Evolutionary conservation across 2,329 filamentous ascomycete species (phyloP), one percentile per base, ranked within the genome.

Genomic region (Tolypocladium paradoxum): DNA sequence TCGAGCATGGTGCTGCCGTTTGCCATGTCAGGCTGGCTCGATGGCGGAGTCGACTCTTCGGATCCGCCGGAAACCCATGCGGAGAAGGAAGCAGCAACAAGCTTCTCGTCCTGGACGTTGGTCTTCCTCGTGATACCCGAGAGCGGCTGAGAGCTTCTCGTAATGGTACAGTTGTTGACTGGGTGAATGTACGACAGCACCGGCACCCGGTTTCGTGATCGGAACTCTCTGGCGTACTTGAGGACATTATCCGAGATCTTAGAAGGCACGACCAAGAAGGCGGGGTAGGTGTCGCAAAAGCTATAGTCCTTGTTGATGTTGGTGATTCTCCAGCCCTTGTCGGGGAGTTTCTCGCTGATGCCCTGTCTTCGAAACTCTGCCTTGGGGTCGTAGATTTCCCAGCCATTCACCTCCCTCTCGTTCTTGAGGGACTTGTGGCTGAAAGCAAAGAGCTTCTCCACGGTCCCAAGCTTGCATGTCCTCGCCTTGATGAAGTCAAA

Each of bases 191-290:
- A 99, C 24, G 90, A 90, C 38, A 99, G 74, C 4, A 85, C 87
- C 2, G 93, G 93, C 68, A 99, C 91, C 55, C 93, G 85, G 57
- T 86, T 84, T 55, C 91, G 83, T 0, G 93, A 97, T 50, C 93
- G 87, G 70, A 95, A 97, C 57, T 84, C 82, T 55, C 85, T 87
- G 29, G 91, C 93, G 65, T 99, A 95, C 64, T 96, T 96, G 49
- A 99, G 80, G 48, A 92, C 90, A 64, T 93, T 96, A 70, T 99
- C 93, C n/a, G 92, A 97, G 60, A 99, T 95, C 54, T 81, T 83
- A 27, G 85, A 83, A 24, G 93, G 93, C 20, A 99, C 91, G 12
- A 86, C 86, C 27, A 99, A 76, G 48, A 95, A 67, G 4, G 84
- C 83, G 14, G 93, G 93, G 67, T 99, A 99, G 3, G 93, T 97